Base-by-base conservation (phyloP, 2,329 filamentous ascomycete genomes). In the Microascus cirrosus region DNA sequence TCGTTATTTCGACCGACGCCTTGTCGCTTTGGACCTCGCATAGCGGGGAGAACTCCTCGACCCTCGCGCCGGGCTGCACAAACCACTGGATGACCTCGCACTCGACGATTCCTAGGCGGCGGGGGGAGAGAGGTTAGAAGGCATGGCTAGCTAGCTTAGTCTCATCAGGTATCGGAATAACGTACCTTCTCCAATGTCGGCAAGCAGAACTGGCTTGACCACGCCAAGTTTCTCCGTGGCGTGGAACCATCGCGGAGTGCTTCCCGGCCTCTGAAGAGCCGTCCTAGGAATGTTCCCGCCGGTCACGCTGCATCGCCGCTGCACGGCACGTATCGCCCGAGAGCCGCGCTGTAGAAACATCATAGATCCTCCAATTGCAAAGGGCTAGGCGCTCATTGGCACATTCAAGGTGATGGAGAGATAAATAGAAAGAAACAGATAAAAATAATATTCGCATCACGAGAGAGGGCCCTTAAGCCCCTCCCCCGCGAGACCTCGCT, bases 71-170 rank as follows among this genome's bases (percentile, higher is more conserved):
- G 55, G 95, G 91, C 73, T 96, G 88, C 63, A 99, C 93, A 70
- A 97, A 99, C 94, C 94, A 99, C 77, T 99, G 94, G 67, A 97
- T 97, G 67, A 99, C 90, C 73, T 99, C 94, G 68, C 94, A 96
- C 75, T 99, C 94, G 69, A 94, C 92, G 67, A 97, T 99, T 58
- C 94, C 94, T 94, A 65, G 50, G 55, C 15, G 15, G 61, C 55
- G 65, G 63, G 32, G 52, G 10, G n/a, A 32, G 34, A n/a, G 24
- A 2, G 25, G 20, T 24, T 36, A 48, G 42, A 12, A n/a, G 20
- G n/a, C n/a, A n/a, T n/a, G n/a, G n/a, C n/a, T n/a, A n/a, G n/a
- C n/a, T n/a, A n/a, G n/a, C n/a, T n/a, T n/a, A n/a, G n/a, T n/a
- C n/a, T n/a, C n/a, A n/a, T n/a, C n/a, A n/a, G n/a, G n/a, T n/a